phyloP scores from a whole-genome alignment of 2,329 filamentous ascomycete species.

The Cladosporium sp. region DNA sequence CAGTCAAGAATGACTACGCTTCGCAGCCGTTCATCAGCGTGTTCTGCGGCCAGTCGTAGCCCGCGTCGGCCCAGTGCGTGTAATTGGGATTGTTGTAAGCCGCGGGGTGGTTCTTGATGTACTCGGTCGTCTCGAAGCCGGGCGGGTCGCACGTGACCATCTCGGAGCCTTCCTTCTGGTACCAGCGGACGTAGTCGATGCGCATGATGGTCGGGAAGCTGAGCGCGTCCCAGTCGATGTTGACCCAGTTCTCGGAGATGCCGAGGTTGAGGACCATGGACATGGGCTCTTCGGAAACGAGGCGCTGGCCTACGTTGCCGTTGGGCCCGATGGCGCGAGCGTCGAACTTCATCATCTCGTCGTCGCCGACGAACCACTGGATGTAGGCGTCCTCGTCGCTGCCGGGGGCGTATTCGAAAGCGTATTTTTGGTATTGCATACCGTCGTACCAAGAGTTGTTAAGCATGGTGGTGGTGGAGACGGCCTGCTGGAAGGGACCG shows the following conservation, averaged over 20 bases:
- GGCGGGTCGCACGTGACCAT: conserved; percentile 66
- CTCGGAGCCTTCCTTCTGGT: conserved; percentile 61
- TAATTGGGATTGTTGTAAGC: conserved; percentile 65
- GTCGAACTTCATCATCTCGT: conserved; percentile 65
- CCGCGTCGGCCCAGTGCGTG: conserved; percentile 59
- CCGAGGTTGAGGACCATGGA: conserved; percentile 68
- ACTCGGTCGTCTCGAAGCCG: conserved; percentile 65
- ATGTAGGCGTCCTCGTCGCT: conserved; percentile 56
- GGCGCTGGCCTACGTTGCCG: conserved; percentile 66
- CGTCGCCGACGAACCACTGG: conserved; percentile 67
- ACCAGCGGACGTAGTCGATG: conserved; percentile 70
- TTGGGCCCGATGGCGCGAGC: conserved; percentile 63
- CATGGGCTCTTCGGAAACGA: conserved; percentile 68
- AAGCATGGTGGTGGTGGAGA: conserved; percentile 61
- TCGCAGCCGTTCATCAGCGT: conserved; percentile 59
- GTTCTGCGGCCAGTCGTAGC: conserved; percentile 63
- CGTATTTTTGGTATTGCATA: conserved; percentile 62
- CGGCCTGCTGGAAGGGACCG: conserved; percentile 62
- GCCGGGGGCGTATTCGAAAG: conserved; percentile 65
- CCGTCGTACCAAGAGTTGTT: conserved; percentile 69
- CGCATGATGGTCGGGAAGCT: conserved; percentile 58
- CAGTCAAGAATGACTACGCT: not conserved
- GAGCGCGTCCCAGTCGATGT: conserved; percentile 47
- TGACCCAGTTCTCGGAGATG: conserved; percentile 56
- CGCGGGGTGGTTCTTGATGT: conserved; percentile 62